Evolutionary conservation across 2,329 filamentous ascomycete species (phyloP).

Genomic region (Rhexocercosporidium sp.): DNA sequence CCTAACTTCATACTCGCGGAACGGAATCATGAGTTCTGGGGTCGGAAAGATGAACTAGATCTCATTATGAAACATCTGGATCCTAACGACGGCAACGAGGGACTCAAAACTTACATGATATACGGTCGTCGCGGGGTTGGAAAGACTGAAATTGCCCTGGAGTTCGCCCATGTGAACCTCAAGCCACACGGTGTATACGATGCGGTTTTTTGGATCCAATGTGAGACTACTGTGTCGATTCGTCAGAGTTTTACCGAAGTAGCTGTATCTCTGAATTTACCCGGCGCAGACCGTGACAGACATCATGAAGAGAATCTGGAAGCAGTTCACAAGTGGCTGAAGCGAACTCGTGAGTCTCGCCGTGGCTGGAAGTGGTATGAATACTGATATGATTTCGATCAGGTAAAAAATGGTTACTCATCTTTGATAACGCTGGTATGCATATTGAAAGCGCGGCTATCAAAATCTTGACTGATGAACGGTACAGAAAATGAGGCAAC

Average conservation of each 20-base stretch:
- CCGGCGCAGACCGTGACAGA: conserved; percentile 24
- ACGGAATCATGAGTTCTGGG: conserved; percentile 30
- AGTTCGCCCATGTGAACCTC: conserved; percentile 28
- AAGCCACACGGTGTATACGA: conserved; percentile 23
- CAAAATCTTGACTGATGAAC: not conserved
- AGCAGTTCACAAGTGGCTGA: conserved; percentile 28
- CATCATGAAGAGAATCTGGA: conserved; percentile 31
- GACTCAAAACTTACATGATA: conserved; percentile 34
- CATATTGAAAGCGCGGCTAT: not conserved
- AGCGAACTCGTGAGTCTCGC: conserved; percentile 21
- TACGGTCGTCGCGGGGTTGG: conserved; percentile 38
- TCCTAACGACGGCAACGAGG: not conserved
- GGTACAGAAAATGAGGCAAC: conserved; percentile 4
- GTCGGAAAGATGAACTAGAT: conserved; percentile 32
- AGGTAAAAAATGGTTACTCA: conserved; percentile 22
- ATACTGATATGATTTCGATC: not conserved
- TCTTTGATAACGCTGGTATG: conserved; percentile 31
- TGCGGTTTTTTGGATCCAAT: conserved; percentile 39
- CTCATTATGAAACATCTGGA: conserved; percentile 27
- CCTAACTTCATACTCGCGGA: not conserved
- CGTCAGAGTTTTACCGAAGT: conserved; percentile 40
- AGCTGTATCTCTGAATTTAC: conserved; percentile 34
- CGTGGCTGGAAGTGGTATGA: not conserved
- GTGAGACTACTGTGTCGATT: conserved; percentile 34
- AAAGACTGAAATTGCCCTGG: conserved; percentile 33